A percentile compares a stretch with the other conserved stretches of the same genome.
phyloP scores from a whole-genome alignment of 73 alveolate genomes.

The Stentor coeruleus region DNA sequence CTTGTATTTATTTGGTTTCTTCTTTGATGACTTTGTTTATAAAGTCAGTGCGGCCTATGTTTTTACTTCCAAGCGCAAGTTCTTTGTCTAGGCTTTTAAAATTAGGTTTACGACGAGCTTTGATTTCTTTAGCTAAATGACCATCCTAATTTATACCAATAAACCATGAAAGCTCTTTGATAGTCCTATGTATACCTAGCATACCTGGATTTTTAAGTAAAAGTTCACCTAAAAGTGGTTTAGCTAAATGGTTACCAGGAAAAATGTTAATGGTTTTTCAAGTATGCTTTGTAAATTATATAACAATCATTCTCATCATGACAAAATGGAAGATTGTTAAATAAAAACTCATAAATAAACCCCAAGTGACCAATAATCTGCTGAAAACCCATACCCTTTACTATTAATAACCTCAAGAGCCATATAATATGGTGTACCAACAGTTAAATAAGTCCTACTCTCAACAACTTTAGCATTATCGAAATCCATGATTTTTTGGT shows the following conservation, averaged over 20 bases:
- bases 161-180: background rate
- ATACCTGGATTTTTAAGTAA: background rate
- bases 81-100: background rate
- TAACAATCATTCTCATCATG: background rate
- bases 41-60: no score
- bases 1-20: no score
- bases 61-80: no score
- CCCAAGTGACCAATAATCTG: slow-evolving; percentile 20
- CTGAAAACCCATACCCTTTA: slow-evolving; percentile 15
- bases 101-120: background rate
- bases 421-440: slow-evolving; percentile 31
- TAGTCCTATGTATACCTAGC: background rate
- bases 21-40: no score
- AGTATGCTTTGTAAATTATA: background rate
- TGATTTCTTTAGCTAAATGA: background rate
- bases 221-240: background rate
- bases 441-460: slow-evolving; percentile 1
- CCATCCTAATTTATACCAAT: background rate
- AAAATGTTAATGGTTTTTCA: background rate
- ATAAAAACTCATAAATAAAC: slow-evolving; percentile 13
- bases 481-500: background rate
- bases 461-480: slow-evolving; percentile 17
- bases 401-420: slow-evolving; percentile 24
- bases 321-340: slow-evolving; percentile 15
- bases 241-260: background rate